phyloP scores from a whole-genome alignment of 192 early-diverging fungal species.

The Gigaspora rosea region DNA sequence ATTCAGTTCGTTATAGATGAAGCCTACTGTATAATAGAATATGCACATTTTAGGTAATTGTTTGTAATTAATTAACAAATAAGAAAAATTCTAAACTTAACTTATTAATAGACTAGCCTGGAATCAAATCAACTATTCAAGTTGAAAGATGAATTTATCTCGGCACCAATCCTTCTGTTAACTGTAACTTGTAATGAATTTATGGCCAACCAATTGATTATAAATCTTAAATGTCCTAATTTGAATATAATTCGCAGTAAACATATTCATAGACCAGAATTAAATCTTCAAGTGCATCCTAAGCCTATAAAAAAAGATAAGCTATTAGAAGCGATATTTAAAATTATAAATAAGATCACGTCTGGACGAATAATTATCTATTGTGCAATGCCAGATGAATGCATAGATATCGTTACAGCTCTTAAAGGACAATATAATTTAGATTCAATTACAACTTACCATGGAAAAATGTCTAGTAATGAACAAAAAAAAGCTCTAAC shows the following conservation, averaged over 20 bases:
- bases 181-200: no score
- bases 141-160: no score
- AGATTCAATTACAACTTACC: not conserved
- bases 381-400: not conserved
- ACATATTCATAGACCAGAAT: no score
- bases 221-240: not conserved
- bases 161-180: no score
- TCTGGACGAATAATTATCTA: not conserved
- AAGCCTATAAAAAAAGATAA: not conserved
- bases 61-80: no score
- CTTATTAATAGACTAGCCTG: no score
- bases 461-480: not conserved
- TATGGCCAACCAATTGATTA: no score
- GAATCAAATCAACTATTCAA: no score
- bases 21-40: not conserved
- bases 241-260: not conserved
- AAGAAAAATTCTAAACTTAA: no score
- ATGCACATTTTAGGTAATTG: not conserved
- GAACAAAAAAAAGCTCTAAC: no score
- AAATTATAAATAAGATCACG: not conserved
- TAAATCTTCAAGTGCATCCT: not conserved
- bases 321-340: not conserved
- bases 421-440: not conserved
- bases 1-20: slow-evolving; percentile 1
- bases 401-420: not conserved